A percentile compares a stretch with the other conserved stretches of the same genome.
Evolutionary conservation across 352 stramenopile species (phyloP).

Genomic region (Phytophthora podocarpi): DNA sequence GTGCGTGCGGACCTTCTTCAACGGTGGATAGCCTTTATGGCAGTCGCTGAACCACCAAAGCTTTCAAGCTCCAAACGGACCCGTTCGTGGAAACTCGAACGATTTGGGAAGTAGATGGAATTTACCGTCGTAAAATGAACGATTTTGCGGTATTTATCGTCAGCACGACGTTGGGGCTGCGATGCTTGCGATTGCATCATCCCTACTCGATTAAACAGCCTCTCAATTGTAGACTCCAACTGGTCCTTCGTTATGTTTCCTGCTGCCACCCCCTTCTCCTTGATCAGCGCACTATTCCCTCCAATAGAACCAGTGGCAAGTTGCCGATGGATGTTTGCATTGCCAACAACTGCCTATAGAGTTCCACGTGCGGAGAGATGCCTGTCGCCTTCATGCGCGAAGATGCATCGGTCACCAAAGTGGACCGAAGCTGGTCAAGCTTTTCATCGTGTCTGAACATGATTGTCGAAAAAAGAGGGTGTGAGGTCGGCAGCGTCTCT

Average conservation of each 20-base stretch:
- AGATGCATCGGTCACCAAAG: not conserved
- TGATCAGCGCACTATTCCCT: constrained; percentile 1
- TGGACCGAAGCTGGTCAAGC: not conserved
- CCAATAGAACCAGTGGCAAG: constrained; percentile 5
- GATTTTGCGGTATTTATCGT: too few relatives aligned
- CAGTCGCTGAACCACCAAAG: constrained; percentile 18
- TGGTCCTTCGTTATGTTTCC: constrained; percentile 11
- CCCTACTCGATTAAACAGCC: too few relatives aligned
- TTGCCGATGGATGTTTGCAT: constrained; percentile 12
- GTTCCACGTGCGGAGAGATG: constrained; percentile 15
- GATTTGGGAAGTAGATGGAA: constrained; percentile 5
- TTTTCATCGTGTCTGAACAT: too few relatives aligned
- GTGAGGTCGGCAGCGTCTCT: not conserved
- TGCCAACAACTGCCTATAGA: constrained; percentile 6
- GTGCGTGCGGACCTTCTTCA: too few relatives aligned
- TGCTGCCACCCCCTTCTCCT: constrained; percentile 9
- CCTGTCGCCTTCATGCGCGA: constrained; percentile 9
- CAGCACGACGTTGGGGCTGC: too few relatives aligned
- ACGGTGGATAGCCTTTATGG: constrained; percentile 14
- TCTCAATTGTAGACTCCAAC: constrained; percentile 6
- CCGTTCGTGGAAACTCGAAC: constrained; percentile 17
- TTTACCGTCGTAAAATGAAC: too few relatives aligned
- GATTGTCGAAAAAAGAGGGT: constrained; percentile 7
- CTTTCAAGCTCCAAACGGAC: constrained; percentile 11
- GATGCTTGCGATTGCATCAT: too few relatives aligned